Evolutionary conservation across 2,329 filamentous ascomycete genomes (phyloP).

Genomic region (Botrytis pseudocinerea): DNA sequence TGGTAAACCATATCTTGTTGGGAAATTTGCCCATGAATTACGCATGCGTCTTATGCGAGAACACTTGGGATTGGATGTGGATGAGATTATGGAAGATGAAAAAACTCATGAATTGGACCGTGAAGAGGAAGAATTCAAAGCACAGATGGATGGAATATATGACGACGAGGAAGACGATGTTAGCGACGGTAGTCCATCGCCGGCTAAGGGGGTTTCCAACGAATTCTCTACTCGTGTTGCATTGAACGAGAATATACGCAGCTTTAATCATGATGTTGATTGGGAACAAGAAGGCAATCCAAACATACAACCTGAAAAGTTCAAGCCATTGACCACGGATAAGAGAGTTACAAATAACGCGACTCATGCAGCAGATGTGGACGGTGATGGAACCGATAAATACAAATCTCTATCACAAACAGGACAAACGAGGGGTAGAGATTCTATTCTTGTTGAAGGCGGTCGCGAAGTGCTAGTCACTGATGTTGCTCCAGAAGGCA

Average conservation of each 20-base stretch:
- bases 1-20: conserved; percentile 83
- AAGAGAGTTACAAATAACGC: conserved; percentile 59
- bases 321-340: conserved; percentile 46
- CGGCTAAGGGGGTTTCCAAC: conserved; percentile 42
- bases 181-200: conserved; percentile 19
- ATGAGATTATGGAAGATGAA: conserved; percentile 82
- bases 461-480: conserved; percentile 71
- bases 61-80: conserved; percentile 92
- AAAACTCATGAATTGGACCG: conserved; percentile 65
- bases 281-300: conserved; percentile 41
- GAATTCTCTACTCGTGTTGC: conserved; percentile 55
- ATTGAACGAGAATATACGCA: conserved; percentile 56
- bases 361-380: conserved; percentile 71
- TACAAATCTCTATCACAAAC: conserved; percentile 66
- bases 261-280: conserved; percentile 74
- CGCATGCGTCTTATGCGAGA: conserved; percentile 94
- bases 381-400: conserved; percentile 74
- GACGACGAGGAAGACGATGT: conserved; percentile 46
- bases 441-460: conserved; percentile 67
- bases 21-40: conserved; percentile 87
- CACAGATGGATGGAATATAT: conserved; percentile 65
- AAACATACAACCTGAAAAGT: conserved; percentile 48
- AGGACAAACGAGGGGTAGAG: conserved; percentile 64
- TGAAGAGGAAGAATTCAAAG: conserved; percentile 52
- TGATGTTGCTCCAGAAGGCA: conserved; percentile 63